Evolutionary conservation across 2,329 filamentous ascomycete species (phyloP).

Genomic region (Eutypa lata): DNA sequence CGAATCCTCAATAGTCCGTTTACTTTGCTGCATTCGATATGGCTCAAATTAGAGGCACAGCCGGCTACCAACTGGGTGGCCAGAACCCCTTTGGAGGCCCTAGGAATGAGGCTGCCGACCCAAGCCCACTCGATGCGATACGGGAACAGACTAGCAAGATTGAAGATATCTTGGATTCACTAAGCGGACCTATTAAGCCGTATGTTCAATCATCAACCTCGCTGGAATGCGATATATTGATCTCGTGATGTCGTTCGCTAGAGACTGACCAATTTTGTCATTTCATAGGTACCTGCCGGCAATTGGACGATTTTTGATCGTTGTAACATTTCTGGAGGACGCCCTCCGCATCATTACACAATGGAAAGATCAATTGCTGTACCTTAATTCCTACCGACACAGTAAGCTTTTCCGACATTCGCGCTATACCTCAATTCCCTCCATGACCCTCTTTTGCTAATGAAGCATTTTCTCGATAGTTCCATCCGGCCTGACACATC

Average conservation of each 20-base stretch:
- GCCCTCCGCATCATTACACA: conserved; percentile 94
- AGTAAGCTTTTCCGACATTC: conserved; percentile 60
- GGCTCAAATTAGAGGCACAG: conserved; percentile 59
- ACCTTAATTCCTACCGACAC: conserved; percentile 86
- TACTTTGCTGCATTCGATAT: conserved; percentile 22
- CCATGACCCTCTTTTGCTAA: conserved; percentile 15
- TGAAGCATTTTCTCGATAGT: conserved; percentile 51
- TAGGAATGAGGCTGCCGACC: conserved; percentile 61
- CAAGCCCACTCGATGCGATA: conserved; percentile 81
- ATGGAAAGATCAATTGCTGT: conserved; percentile 92
- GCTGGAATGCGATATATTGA: neutral
- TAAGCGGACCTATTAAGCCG: conserved; percentile 92
- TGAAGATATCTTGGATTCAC: conserved; percentile 83
- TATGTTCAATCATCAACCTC: conserved; percentile 47
- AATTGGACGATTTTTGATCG: conserved; percentile 95
- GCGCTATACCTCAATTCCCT: neutral
- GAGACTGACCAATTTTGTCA: conserved; percentile 18
- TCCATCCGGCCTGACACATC: conserved; percentile 80
- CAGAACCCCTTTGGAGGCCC: conserved; percentile 68
- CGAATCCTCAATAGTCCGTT: conserved; percentile 18
- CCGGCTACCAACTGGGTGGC: conserved; percentile 80
- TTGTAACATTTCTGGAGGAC: conserved; percentile 97
- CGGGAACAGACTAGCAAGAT: conserved; percentile 97
- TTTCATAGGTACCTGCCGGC: conserved; percentile 78
- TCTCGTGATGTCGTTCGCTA: neutral